These are phyloP conservation scores for Aspergillus wentii DNA, from an alignment of 495 filamentous ascomycete species.

Conservation along the genomic window DNA sequence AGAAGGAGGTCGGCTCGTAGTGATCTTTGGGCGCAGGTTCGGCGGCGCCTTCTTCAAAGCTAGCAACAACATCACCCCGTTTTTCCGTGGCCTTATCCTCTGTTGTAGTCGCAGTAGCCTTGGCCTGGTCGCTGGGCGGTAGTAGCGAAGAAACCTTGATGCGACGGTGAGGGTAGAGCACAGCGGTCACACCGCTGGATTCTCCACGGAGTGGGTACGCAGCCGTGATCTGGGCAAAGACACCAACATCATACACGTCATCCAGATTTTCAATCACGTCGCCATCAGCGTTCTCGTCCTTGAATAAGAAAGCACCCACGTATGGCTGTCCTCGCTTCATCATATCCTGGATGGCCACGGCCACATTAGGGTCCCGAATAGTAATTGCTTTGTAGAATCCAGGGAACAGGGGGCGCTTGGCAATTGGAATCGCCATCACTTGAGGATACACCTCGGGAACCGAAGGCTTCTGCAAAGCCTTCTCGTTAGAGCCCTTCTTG, in stretches of 20 bases:
- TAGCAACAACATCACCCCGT: conserved; percentile 91
- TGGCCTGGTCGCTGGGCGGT: conserved; percentile 50
- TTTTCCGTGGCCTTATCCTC: conserved; percentile 63
- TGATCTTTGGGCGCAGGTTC: conserved; percentile 45
- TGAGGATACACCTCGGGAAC: conserved; percentile 96
- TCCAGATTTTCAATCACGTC: conserved; percentile 83
- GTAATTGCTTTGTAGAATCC: conserved; percentile 99
- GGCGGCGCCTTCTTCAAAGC: conserved; percentile 75
- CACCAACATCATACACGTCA: conserved; percentile 91
- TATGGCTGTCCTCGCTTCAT: conserved; percentile 98
- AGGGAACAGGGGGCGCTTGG: conserved; percentile 89
- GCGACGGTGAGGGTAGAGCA: conserved; percentile 91
- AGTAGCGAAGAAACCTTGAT: conserved; percentile 85
- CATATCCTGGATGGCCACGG: conserved; percentile 88
- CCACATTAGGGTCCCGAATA: conserved; percentile 84
- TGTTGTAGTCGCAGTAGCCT: conserved; percentile 30
- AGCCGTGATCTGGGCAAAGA: conserved; percentile 96
- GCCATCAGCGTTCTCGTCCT: conserved; percentile 88
- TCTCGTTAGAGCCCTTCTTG: conserved; percentile 61
- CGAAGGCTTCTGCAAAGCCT: conserved; percentile 75
- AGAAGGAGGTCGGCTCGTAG: conserved; percentile 87
- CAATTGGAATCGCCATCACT: conserved; percentile 98
- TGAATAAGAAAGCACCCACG: conserved; percentile 93
- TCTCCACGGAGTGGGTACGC: conserved; percentile 85
- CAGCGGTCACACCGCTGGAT: conserved; percentile 72